Evolutionary conservation across 2,329 filamentous ascomycete genomes (phyloP).

Genomic region (Calonectria fujianensis): DNA sequence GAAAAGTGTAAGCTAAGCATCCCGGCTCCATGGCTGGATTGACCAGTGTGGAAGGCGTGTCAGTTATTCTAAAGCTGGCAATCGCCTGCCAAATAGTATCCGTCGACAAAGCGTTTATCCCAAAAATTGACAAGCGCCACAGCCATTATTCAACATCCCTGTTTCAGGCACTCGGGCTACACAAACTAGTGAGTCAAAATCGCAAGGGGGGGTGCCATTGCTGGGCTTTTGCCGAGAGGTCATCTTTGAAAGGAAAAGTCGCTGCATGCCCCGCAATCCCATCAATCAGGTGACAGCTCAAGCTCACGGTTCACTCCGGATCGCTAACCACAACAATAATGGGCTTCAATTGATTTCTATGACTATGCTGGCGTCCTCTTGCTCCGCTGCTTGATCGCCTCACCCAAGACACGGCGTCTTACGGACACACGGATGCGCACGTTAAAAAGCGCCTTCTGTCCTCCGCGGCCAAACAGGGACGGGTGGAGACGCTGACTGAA

Average conservation of each 20-base stretch:
- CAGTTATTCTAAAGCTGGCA: not conserved
- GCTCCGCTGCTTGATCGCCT: not conserved
- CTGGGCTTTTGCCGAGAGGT: constrained; percentile 30
- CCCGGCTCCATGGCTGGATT: not conserved
- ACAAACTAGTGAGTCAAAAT: constrained; percentile 33
- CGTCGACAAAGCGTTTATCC: constrained; percentile 7
- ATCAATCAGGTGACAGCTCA: constrained; percentile 39
- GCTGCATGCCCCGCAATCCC: constrained; percentile 38
- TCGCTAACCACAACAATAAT: constrained; percentile 27
- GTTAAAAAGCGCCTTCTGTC: not conserved
- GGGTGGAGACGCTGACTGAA: constrained; percentile 20
- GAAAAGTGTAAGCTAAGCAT: constrained; percentile 17
- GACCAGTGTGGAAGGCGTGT: not conserved
- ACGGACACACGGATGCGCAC: constrained; percentile 7
- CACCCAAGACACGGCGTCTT: not conserved
- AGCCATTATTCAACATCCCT: constrained; percentile 32
- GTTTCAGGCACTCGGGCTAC: constrained; percentile 7
- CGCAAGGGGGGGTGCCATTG: constrained; percentile 29
- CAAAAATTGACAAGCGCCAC: not conserved
- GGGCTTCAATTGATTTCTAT: constrained; percentile 11
- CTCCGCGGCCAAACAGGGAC: constrained; percentile 1
- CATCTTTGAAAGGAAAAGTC: constrained; percentile 27
- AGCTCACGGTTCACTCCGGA: constrained; percentile 30
- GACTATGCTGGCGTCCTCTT: not conserved
- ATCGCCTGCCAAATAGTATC: not conserved